Evolutionary conservation across 148 eudicot genomes (phyloP), one percentile per base, ranked within the genome.

Genomic region (Nyssa sinensis): DNA sequence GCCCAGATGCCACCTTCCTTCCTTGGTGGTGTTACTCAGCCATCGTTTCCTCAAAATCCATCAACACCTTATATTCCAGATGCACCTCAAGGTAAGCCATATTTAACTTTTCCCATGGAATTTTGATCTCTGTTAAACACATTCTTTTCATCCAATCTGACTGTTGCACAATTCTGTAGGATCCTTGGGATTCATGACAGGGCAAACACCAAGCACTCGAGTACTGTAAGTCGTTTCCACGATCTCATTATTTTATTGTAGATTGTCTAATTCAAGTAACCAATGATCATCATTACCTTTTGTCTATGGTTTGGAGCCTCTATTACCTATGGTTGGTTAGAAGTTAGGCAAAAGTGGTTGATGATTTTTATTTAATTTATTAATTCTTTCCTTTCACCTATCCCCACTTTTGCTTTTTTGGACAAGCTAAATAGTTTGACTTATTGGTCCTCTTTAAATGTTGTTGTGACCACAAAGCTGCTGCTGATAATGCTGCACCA

Each of bases 11-110:
- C 88, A 73, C 66, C 86, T 68, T 49, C 90, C 35, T 86, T 82
- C 66, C 76, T 75, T 31, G 83, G 73, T 83, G 95, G 78, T 75
- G 76, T 70, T 31, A 71, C 79, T 66, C 81, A 87, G 69, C 78
- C 90, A 47, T 93, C 97, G 98, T 91, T 89, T 74, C 74, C 84
- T 66, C 88, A 78, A 70, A 81, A 81, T 81, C 63, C 89, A 66
- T 76, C 79, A 60, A 53, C 78, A 44, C 75, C 84, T 57, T 86
- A 74, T 74, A 35, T 64, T 31, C 78, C 86, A 66, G 75, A 74
- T 64, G 79, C 81, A 55, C 75, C 85, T 49, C 83, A 77, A 80
- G 94, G 98, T 87, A 85, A 72, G 61, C 39, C 60, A 3, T 66
- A 55, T 7, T 39, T n/a, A 11, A 76, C 23, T 39, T 27, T 31